phyloP scores from a whole-genome alignment of 371 early-diverging fungal species.

The Dichotomocladium elegans region DNA sequence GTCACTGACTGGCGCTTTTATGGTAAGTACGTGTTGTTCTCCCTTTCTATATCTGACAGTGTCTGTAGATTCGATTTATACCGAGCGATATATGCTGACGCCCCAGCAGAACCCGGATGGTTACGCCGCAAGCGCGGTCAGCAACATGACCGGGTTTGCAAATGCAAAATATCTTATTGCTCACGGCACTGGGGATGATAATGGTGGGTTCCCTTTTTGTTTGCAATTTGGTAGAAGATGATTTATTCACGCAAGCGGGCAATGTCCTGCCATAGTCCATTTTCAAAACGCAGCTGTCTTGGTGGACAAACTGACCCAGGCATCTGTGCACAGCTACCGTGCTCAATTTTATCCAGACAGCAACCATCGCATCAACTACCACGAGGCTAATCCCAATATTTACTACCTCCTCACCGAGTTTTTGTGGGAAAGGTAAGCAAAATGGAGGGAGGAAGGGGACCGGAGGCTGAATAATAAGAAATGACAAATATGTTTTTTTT shows the following conservation, averaged over 20 bases:
- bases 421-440: conserved; percentile 38
- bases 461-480: no score
- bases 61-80: conserved; percentile 82
- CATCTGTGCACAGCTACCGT: conserved; percentile 70
- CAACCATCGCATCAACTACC: conserved; percentile 81
- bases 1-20: conserved; percentile 92
- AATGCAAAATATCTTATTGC: conserved; percentile 75
- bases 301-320: conserved; percentile 51
- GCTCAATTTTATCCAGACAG: conserved; percentile 87
- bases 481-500: neutral
- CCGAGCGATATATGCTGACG: conserved; percentile 95
- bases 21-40: conserved; percentile 29
- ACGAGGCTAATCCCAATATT: conserved; percentile 66
- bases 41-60: neutral
- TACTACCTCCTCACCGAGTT: conserved; percentile 43
- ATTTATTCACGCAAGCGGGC: no score
- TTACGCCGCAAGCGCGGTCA: conserved; percentile 76
- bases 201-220: conserved; percentile 32
- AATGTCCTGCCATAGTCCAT: conserved; percentile 49
- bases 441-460: no score
- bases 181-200: conserved; percentile 94
- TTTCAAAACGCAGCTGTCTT: conserved; percentile 64
- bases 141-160: conserved; percentile 79
- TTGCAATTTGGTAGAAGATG: no score
- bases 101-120: conserved; percentile 76